Evolutionary conservation across 257 asterid species (phyloP).

Genomic region (Echium plantagineum): DNA sequence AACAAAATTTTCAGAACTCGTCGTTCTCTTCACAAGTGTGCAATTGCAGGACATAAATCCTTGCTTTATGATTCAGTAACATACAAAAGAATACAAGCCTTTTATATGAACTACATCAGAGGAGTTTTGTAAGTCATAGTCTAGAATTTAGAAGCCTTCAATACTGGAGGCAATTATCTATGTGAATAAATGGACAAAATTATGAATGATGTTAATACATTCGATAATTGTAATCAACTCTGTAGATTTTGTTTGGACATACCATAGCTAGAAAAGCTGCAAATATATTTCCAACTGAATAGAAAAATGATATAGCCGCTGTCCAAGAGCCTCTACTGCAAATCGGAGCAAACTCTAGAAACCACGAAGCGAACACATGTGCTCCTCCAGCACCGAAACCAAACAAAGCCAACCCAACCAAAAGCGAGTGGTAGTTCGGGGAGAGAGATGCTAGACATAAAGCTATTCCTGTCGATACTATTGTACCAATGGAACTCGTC

Average conservation of each 20-base stretch:
- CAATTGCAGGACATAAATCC: no score
- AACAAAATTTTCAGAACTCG: background rate
- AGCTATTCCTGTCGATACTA: conserved; percentile 31
- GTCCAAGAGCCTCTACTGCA: conserved; percentile 37
- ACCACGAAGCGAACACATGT: conserved; percentile 36
- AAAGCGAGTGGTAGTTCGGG: conserved; percentile 30
- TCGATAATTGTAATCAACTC: no score
- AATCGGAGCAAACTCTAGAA: conserved; percentile 31
- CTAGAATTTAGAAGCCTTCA: no score
- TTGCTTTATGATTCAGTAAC: no score
- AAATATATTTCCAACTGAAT: conserved; percentile 27
- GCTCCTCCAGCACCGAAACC: conserved; percentile 41
- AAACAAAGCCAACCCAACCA: conserved; percentile 20
- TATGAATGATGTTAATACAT: no score
- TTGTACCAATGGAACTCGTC: conserved; percentile 47
- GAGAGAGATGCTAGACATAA: conserved; percentile 56
- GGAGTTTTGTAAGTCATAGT: no score
- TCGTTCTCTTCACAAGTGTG: no score
- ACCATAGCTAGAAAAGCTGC: conserved; percentile 48
- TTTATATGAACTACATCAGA: no score
- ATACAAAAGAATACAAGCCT: no score
- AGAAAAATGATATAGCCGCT: conserved; percentile 21
- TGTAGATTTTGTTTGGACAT: conserved; percentile 3
- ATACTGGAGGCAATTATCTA: no score
- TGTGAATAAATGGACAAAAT: no score